Base-by-base conservation (phyloP, 176 grass and related monocot species). In the Olyra latifolia region DNA sequence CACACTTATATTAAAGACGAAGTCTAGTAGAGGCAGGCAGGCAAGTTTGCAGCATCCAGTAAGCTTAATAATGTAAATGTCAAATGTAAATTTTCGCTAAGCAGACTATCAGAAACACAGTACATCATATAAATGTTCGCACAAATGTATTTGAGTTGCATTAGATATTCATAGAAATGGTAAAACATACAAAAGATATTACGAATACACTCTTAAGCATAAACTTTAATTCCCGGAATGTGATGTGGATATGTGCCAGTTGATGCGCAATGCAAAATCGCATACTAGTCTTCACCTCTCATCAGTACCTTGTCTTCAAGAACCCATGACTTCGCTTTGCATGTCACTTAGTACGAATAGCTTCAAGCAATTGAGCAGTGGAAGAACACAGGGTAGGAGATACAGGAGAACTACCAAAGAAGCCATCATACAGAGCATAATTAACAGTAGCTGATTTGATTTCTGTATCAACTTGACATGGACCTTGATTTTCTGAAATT, bases 371-470 rank as follows among this genome's bases (percentile, higher is more conserved):
- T 55, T 83, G 78, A 50, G 78, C 55, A 69, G 83, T 71, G 2
- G 91, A 92, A 11, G 87, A 66, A 82, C 85, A 92, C 42, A 97
- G 66, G 71, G 89, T 88, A 24, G 94, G 91, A 17, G 89, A 92
- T 88, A 97, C 85, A 10, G 94, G 87, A 66, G 85, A 88, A 72
- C 78, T 44, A 63, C 94, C 83, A 12, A 97, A 94, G 84, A 97
- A 97, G 16, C 91, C 94, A 88, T 97, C 87, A 44, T 88, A 94
- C 50, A 94, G 67, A 66, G 94, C 91, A 72, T 78, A 81, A 35
- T 82, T 94, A 66, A 97, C 89, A 61, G 91, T 92, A 43, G 60
- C 52, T 24, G 94, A 97, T 60, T 80, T 78, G 39, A 97, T 92
- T 66, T 88, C 87, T 15, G 87, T 85, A 82, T 94, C 94, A 30